Evolutionary conservation across 192 early-diverging fungal genomes (phyloP), one percentile per base, ranked within the genome.

Genomic region (Allomyces macrogynus): DNA sequence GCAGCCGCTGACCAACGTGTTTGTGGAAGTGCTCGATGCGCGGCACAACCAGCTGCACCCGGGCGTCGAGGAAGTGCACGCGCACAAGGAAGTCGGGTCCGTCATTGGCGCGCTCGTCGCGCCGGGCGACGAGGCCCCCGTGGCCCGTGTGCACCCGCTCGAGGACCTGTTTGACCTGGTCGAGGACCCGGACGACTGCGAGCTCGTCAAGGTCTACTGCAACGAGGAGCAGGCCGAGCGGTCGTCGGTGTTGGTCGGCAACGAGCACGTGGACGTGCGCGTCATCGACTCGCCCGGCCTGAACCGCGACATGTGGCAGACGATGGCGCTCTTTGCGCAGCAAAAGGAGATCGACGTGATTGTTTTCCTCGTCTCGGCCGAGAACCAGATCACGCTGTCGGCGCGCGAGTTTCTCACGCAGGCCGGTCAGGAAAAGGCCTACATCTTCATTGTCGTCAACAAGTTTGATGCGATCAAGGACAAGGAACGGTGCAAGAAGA

Each of bases 261-360:
- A 14, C 62, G 23, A 62, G 62, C 62, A 62, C 14, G 89, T 94
- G 24, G 93, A 99, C 71, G 90, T 99, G 72, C 87, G 87, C 20
- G 76, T 99, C 69, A 97, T 99, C 66, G 96, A 99, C 70, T 99
- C 93, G 10, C 96, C 96, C 20, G 96, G 96, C 23, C 80, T 99
- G 66, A 99, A 99, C 78, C 89, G 90, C 62, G 96, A 99, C 75
- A 91, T 91, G 62, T 83, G 95, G 71, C 97, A 99, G 77, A 99
- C 96, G 12, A 96, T 89, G 12, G 87, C 90, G 60, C 77, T 97
- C 8, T 97, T 99, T 85, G 89, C 93, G 14, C 86, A 92, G 63
- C 96, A 99, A 74, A 91, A 97, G 72, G 93, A 95, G 72, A 99
- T 99, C 72, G 96, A 99, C 73, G 96, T 97, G 22, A 88, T 99